Evolutionary conservation across 2,329 filamentous ascomycete species (phyloP).

Genomic region (Claviceps spartinae): DNA sequence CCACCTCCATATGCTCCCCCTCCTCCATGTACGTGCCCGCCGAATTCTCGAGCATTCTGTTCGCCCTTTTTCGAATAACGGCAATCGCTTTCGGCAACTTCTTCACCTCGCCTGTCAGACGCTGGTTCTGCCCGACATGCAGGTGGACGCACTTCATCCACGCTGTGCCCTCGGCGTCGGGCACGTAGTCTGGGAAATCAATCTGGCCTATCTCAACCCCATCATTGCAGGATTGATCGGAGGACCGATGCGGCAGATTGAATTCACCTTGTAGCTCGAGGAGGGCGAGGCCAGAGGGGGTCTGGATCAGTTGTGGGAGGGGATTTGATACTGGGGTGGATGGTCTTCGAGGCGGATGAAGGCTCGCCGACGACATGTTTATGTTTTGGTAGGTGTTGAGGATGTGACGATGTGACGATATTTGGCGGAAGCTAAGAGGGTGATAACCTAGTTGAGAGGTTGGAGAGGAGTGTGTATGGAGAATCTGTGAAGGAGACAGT

Average conservation of each 20-base stretch:
- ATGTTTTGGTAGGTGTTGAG: background rate
- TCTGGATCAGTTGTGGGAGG: constrained; percentile 72
- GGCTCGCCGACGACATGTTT: constrained; percentile 22
- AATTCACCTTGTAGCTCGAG: constrained; percentile 88
- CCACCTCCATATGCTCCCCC: constrained; percentile 56
- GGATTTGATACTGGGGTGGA: constrained; percentile 29
- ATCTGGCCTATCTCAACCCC: constrained; percentile 49
- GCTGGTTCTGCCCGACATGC: constrained; percentile 79
- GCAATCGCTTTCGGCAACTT: constrained; percentile 69
- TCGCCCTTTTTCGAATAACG: constrained; percentile 50
- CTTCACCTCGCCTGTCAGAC: constrained; percentile 80
- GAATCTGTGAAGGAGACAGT: background rate
- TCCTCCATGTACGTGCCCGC: constrained; percentile 24
- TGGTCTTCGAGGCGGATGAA: constrained; percentile 26
- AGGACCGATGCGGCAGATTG: constrained; percentile 46
- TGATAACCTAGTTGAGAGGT: background rate
- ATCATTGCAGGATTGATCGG: constrained; percentile 17
- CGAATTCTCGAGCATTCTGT: constrained; percentile 27
- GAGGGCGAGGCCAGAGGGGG: constrained; percentile 76
- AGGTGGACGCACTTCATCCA: constrained; percentile 90
- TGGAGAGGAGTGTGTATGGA: background rate
- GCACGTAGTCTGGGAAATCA: constrained; percentile 62
- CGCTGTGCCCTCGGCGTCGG: constrained; percentile 33
- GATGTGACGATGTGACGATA: background rate
- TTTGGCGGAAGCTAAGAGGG: background rate